Evolutionary conservation across 2,329 filamentous ascomycete species (phyloP), one percentile per base, ranked within the genome.

Genomic region (Trichoderma citrinoviride): DNA sequence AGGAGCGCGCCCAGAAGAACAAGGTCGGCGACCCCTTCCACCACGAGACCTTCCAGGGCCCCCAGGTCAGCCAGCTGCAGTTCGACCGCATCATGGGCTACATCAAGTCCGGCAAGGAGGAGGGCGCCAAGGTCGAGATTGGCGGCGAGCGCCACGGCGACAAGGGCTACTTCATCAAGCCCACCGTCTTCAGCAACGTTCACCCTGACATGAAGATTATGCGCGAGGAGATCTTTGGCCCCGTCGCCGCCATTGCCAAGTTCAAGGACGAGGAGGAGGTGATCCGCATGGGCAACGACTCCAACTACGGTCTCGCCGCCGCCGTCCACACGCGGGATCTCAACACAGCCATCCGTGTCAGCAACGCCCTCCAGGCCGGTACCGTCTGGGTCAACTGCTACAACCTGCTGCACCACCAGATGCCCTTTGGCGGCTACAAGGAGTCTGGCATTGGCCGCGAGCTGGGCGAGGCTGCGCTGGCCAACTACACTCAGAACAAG

Each of bases 151-250:
- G 77, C 71, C 89, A 89, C 78, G 91, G 91, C 67, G 75, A 83
- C 75, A 88, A 92, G 83, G 91, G 91, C 68, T 96, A 91, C 86
- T 96, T 94, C 83, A 94, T 96, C 78, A 82, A 94, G 83, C 92
- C 92, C 46, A 96, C 92, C 74, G 92, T 96, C 81, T 96, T 96
- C 84, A 88, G 86, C 78, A 88, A 92, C 74, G 92, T 95, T 70
- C 86, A 82, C 56, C 80, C 87, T 70, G 86, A 94, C 78, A 96
- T 95, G 91, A 93, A 91, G 86, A 95, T 96, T 74, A 88, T 93
- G 81, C 86, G 92, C 78, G 91, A 96, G 81, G 92, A 96, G 82
- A 95, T 96, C 77, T 96, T 96, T 76, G 92, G 92, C 69, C 92
- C 92, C 66, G 92, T 96, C 69, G 91, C 88, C 81, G 85, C 90